These are phyloP conservation scores for Penicillium herquei DNA, from an alignment of 495 filamentous ascomycete genomes.

Conservation along the genomic window DNA sequence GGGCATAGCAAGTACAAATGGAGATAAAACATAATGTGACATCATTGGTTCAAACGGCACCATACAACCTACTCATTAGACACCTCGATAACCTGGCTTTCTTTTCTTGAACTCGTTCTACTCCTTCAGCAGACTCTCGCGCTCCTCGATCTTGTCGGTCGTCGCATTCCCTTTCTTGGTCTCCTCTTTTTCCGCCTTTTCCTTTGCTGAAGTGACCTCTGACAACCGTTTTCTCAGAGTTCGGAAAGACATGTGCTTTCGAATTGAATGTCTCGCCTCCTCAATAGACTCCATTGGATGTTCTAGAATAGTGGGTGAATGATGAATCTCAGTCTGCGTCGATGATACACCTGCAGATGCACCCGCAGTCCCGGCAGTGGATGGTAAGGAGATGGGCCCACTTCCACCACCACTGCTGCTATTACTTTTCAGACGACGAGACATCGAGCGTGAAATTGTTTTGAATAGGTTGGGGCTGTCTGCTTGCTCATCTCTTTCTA, in stretches of 20 bases:
- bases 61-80: too few species aligned
- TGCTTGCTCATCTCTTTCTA: slow-evolving; percentile 44
- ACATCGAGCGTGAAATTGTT: slow-evolving; percentile 33
- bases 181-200: not conserved
- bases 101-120: not conserved
- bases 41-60: too few species aligned
- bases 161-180: not conserved
- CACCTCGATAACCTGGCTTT: not conserved
- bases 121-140: too few species aligned
- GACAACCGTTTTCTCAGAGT: not conserved
- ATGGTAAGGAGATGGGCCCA: slow-evolving; percentile 21
- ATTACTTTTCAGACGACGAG: slow-evolving; percentile 32
- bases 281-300: not conserved
- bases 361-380: not conserved
- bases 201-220: not conserved
- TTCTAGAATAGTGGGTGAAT: not conserved
- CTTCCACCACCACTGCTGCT: slow-evolving; percentile 22
- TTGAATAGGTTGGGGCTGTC: slow-evolving; percentile 33
- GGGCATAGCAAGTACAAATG: too few species aligned
- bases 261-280: not conserved
- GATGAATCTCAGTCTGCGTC: slow-evolving; percentile 4
- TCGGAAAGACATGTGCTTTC: not conserved
- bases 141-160: not conserved
- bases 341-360: not conserved
- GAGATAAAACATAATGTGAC: too few species aligned